Evolutionary conservation across 2,329 filamentous ascomycete genomes (phyloP).

Genomic region (Paecilomyces variotii): DNA sequence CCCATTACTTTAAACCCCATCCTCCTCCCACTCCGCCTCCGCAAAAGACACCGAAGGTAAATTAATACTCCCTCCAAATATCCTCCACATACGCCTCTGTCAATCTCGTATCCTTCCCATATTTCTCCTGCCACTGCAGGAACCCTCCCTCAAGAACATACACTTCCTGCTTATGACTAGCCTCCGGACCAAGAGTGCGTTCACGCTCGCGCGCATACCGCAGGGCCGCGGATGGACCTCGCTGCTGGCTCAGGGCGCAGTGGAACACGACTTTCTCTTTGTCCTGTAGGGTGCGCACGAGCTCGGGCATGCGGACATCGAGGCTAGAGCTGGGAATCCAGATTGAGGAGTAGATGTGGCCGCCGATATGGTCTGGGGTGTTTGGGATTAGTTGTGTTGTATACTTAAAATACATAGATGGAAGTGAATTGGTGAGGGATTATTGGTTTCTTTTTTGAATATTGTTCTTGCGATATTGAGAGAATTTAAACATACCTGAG

Average conservation of each 20-base stretch:
- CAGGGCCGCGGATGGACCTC: slow-evolving; percentile 77
- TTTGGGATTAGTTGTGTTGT: background rate
- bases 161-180: slow-evolving; percentile 56
- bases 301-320: slow-evolving; percentile 68
- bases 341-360: slow-evolving; percentile 70
- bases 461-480: too few relatives aligned
- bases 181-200: slow-evolving; percentile 37
- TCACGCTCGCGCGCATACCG: slow-evolving; percentile 62
- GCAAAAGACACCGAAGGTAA: too few relatives aligned
- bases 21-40: too few relatives aligned
- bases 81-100: slow-evolving; percentile 81
- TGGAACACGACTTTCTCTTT: slow-evolving; percentile 88
- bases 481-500: slow-evolving; percentile 47
- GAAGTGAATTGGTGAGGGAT: background rate
- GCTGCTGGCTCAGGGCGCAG: slow-evolving; percentile 83
- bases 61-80: slow-evolving; percentile 60
- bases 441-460: too few relatives aligned
- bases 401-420: too few relatives aligned
- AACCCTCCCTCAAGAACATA: slow-evolving; percentile 80
- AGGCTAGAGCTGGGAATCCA: slow-evolving; percentile 69
- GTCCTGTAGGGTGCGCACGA: slow-evolving; percentile 67
- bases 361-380: slow-evolving; percentile 70
- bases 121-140: slow-evolving; percentile 76
- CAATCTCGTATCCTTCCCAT: slow-evolving; percentile 65
- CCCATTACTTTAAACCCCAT: too few relatives aligned